Evolutionary conservation across 2,329 filamentous ascomycete genomes (phyloP), one percentile per base, ranked within the genome.

Genomic region (Fusarium pseudonygamai): DNA sequence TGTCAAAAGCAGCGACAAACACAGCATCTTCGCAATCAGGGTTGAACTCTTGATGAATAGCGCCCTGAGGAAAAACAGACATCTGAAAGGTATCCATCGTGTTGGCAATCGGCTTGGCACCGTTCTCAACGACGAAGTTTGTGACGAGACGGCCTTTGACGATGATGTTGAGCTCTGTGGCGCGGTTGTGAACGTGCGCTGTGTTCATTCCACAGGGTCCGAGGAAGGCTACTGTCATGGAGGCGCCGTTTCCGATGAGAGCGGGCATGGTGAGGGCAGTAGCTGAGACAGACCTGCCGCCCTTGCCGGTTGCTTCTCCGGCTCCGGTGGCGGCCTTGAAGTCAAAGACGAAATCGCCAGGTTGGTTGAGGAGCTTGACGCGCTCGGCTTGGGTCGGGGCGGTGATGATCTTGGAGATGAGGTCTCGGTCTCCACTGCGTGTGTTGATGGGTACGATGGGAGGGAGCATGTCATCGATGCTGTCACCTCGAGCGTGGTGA

Each of bases 31-130:
- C 80, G 75, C 87, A 88, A 64, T 85, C 82, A 6, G 86, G 85
- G 77, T 88, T 88, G 77, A 85, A 87, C 69, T 88, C 84, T 5
- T 84, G 83, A 73, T 88, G 87, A 15, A 87, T 80, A 7, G 83
- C 82, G 10, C 87, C 87, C 71, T 85, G 82, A 5, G 85, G 86
- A 76, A 88, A 87, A 15, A 86, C 82, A 18, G 83, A 80, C 82
- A 86, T 86, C 68, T 86, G 82, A 67, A 80, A 83, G 8, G 77
- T 78, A 6, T 77, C 74, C 59, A 87, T 76, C 42, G 79, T 82
- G 72, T 83, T 84, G 57, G 72, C 73, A 56, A 84, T 81, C 30
- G 82, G 78, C 79, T 68, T 68, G 1, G 26, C 55, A 1, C 65
- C 65, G 2, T 68, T 68, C 36, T 68, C 64, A 0, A 52, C 22